These are phyloP conservation scores for Fonsecaea pedrosoi DNA, from an alignment of 2,329 filamentous ascomycete genomes.

Conservation along the genomic window DNA sequence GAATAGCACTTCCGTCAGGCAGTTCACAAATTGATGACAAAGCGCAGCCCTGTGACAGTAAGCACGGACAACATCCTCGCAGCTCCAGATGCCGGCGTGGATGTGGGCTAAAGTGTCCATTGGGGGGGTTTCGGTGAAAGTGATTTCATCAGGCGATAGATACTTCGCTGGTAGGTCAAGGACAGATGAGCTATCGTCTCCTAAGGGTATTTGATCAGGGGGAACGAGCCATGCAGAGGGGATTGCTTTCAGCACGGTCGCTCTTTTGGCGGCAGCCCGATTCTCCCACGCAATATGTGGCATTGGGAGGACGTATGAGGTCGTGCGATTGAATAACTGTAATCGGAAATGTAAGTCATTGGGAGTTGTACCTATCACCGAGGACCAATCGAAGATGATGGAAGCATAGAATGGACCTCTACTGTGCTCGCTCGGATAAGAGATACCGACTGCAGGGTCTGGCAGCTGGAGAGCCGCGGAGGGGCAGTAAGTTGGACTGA, in stretches of 20 bases:
- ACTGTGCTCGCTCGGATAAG: neutral
- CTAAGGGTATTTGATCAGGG: conserved; percentile 6
- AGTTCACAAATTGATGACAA: conserved; percentile 40
- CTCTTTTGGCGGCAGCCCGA: conserved; percentile 21
- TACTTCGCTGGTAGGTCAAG: conserved; percentile 11
- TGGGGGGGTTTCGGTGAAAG: conserved; percentile 23
- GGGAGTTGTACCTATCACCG: neutral
- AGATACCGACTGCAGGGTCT: conserved; percentile 1
- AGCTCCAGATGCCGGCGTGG: conserved; percentile 26
- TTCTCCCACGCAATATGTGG: conserved; percentile 23
- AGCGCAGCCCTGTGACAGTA: conserved; percentile 40
- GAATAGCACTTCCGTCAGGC: conserved; percentile 43
- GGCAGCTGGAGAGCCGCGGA: neutral
- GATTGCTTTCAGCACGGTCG: conserved; percentile 21
- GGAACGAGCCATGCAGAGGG: conserved; percentile 17
- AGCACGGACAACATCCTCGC: conserved; percentile 35
- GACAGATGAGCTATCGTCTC: conserved; percentile 1
- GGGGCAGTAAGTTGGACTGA: neutral
- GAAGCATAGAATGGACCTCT: neutral
- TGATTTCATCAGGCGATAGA: conserved; percentile 21
- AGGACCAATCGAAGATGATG: neutral
- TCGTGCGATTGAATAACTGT: neutral
- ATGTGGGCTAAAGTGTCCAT: conserved; percentile 26
- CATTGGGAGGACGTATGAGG: neutral
- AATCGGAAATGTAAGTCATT: neutral